Conservation (phyloP, 1,284 basidiomycete species). For the Ustilago cynodontis region DNA sequence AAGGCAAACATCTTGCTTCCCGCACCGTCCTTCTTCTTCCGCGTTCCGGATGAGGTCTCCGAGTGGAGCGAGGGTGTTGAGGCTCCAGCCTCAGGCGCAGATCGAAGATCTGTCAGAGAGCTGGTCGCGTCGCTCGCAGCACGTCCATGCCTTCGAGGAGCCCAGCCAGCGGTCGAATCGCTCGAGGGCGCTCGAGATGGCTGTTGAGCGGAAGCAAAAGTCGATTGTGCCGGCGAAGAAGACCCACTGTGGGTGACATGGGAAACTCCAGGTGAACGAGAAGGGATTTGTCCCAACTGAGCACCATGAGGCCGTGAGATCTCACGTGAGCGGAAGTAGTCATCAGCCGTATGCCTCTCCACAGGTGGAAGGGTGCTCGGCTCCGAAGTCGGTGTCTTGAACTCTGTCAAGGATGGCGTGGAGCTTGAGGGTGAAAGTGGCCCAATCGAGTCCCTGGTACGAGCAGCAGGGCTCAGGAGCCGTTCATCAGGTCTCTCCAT, state of each 20-base stretch:
- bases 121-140: slow-evolving; percentile 31
- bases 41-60: slow-evolving; percentile 28
- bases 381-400: slow-evolving; percentile 20
- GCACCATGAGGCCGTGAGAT: slow-evolving; percentile 7
- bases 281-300: slow-evolving; percentile 3
- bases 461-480: background rate
- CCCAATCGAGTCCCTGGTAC: slow-evolving; percentile 4
- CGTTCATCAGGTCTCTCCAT: slow-evolving; percentile 7
- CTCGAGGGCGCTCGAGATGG: slow-evolving; percentile 31
- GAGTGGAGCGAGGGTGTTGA: slow-evolving; percentile 38
- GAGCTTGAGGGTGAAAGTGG: slow-evolving; percentile 25
- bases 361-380: slow-evolving; percentile 11
- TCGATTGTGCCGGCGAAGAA: slow-evolving; percentile 23
- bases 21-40: slow-evolving; percentile 35
- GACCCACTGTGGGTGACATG: slow-evolving; percentile 13
- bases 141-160: slow-evolving; percentile 24
- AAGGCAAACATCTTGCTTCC: slow-evolving; percentile 48
- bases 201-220: slow-evolving; percentile 22
- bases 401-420: slow-evolving; percentile 24
- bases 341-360: slow-evolving; percentile 18
- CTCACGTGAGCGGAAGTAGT: slow-evolving; percentile 27
- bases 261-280: slow-evolving; percentile 19
- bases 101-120: slow-evolving; percentile 20
- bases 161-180: slow-evolving; percentile 21
- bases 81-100: slow-evolving; percentile 11